Conservation (phyloP, 257 asterid genomes). For the Jacaranda copaia region DNA sequence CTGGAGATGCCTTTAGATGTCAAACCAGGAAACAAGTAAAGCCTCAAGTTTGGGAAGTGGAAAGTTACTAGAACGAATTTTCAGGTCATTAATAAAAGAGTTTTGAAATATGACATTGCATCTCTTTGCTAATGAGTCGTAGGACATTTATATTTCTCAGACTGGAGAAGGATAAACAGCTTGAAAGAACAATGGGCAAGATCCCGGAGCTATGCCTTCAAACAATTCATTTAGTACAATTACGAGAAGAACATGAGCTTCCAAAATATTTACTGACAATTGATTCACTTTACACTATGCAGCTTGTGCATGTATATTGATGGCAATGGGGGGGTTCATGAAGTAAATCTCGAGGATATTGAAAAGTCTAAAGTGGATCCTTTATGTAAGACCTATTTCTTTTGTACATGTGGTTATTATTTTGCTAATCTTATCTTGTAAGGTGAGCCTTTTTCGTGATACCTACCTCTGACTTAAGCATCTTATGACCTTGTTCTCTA, state of each 20-base stretch:
- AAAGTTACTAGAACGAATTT: conserved; percentile 15
- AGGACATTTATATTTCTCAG: neutral
- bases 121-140: neutral
- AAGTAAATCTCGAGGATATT: conserved; percentile 62
- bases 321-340: conserved; percentile 57
- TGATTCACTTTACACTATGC: conserved; percentile 40
- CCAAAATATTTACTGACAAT: conserved; percentile 16
- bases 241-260: neutral
- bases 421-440: conserved; percentile 28
- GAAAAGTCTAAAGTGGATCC: conserved; percentile 70
- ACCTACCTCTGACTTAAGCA: conserved; percentile 27
- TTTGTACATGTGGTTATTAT: neutral
- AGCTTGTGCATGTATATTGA: conserved; percentile 80
- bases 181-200: neutral
- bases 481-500: conserved; percentile 39
- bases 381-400: conserved; percentile 63
- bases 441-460: conserved; percentile 7
- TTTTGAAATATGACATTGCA: conserved; percentile 5
- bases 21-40: conserved; percentile 9
- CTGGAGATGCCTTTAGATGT: conserved; percentile 13
- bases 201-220: conserved; percentile 19
- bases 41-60: conserved; percentile 9
- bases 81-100: neutral
- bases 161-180: neutral
- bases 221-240: neutral